Evolutionary conservation across 768 basidiomycete genomes (phyloP), one percentile per base, ranked within the genome.

Genomic region (Kwoniella sp.): DNA sequence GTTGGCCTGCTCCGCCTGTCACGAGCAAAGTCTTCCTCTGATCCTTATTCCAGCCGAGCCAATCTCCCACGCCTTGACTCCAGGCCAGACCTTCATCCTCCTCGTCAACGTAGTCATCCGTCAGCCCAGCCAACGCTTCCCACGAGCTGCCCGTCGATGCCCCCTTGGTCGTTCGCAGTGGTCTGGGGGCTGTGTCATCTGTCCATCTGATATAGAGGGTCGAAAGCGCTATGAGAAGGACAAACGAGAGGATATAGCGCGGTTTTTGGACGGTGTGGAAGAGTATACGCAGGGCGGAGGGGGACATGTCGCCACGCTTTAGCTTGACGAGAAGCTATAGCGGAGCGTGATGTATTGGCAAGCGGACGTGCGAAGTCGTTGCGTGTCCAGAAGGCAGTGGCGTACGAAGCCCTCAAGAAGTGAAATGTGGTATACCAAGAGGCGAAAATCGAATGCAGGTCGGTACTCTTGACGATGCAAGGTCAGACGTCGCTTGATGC

Each of bases 1-100:
- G 52, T 23, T 71, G 68, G 1, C 75, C 73, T 11, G 73, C 69
- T 37, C 77, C 77, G 8, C 75, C 77, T 1, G 75, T 76, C 28
- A 78, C 56, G 20, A 78, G 54, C 25, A 78, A 22, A 0, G 63
- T 30, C 29, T 29, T 65, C 63, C 55, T 65, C 63, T 67, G 29
- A 58, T 65, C 58, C 63, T 60, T 56, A 15, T 60, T 59, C 63
- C 63, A 58, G 4, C 28, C 34, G 47, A 61, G 15, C 59, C 63
- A 65, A 55, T 51, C 57, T 25, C 57, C 57, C 2, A 63, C 55
- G 1, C 47, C 55, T 30, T 45, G 41, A 2, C 30, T 13, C 58
- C 63, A 59, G 3, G 1, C 4, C 9, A 26, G 22, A 25, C 52
- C 55, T 9, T 54, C 61, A 17, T 65, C 55, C 22, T 41, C 45